Base-by-base conservation (phyloP, 192 early-diverging fungal species). In the Coemansia sp. region DNA sequence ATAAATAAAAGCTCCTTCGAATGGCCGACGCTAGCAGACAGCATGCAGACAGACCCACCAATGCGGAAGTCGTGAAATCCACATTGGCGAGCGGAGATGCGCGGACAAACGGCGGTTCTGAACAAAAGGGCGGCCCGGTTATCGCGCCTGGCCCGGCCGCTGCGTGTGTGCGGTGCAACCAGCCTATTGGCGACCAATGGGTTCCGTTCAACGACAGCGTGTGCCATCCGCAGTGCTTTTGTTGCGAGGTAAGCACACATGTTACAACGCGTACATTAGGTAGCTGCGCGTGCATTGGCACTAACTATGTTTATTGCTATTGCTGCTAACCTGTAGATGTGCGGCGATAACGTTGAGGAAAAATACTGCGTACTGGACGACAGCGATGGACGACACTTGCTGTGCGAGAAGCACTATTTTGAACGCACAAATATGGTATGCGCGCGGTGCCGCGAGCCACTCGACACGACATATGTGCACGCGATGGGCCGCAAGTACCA, bases 211-310 rank as follows among this genome's bases (percentile, higher is more conserved):
- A 93, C 50, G 85, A 86, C 49, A 84, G 84, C 17, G 87, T 89
- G 57, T 98, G 88, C 77, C 97, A 99, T 78, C 83, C 96, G 39
- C 90, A 96, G 52, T 99, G 97, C 70, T 97, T 99, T 62, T 88
- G 88, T 47, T 99, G 97, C 67, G 76, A 89, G 86, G 96, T 96
- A 90, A 82, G 84, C 15, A 12, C 39, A 41, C 11, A n/a, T n/a
- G 14, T 45, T 35, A 35, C 32, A 35, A 35, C 32, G 32, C 32
- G 7, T 17, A 17, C 14, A 17, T n/a, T 47, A 17, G 6, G 19
- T 49, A 49, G 17, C 48, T 49, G 48, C 48, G 32, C 5, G 48
- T 49, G 4, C n/a, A 8, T 17, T 49, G 41, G 14, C 14, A 45
- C 15, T 45, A 45, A 45, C 41, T 15, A 54, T 15, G 19, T 49